These are phyloP conservation scores for Blastosporella zonata DNA, from an alignment of 1,284 basidiomycete genomes.

Conservation along the genomic window DNA sequence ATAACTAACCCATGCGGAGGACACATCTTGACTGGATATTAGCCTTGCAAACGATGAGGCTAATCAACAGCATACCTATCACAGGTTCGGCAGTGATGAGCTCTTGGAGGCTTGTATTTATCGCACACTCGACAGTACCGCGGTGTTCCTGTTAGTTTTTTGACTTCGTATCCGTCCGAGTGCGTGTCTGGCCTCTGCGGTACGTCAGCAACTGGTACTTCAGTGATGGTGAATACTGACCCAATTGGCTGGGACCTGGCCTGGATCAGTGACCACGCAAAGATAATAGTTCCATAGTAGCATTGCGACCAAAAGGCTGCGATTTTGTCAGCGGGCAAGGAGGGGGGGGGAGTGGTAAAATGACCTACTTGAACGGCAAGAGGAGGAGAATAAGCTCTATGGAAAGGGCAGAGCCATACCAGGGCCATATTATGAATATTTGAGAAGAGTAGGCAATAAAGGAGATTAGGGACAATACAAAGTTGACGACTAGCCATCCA, in stretches of 20 bases:
- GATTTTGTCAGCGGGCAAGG: constrained; percentile 14
- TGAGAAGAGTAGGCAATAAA: constrained; percentile 90
- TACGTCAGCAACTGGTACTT: constrained; percentile 9
- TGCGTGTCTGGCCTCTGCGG: constrained; percentile 72
- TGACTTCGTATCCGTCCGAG: constrained; percentile 79
- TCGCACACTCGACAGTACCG: constrained; percentile 82
- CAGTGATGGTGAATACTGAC: constrained; percentile 35
- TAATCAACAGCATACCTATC: constrained; percentile 49
- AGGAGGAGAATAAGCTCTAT: constrained; percentile 73
- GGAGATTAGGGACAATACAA: constrained; percentile 75
- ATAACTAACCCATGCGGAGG: constrained; percentile 70
- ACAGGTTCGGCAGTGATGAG: constrained; percentile 90
- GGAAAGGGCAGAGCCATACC: constrained; percentile 75
- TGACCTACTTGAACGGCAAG: constrained; percentile 83
- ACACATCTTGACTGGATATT: constrained; percentile 53
- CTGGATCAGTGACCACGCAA: constrained; percentile 80
- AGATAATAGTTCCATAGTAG: constrained; percentile 87
- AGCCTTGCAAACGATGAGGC: not conserved
- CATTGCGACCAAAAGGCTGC: constrained; percentile 71
- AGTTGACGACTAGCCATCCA: constrained; percentile 62
- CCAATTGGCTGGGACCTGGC: constrained; percentile 79
- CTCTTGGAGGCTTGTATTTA: constrained; percentile 68
- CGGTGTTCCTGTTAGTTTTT: constrained; percentile 76
- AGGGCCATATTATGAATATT: constrained; percentile 89
- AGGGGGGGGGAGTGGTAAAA: constrained; percentile 6